phyloP scores from a whole-genome alignment of 495 filamentous ascomycete genomes.

The Thermothielavioides terrestris region DNA sequence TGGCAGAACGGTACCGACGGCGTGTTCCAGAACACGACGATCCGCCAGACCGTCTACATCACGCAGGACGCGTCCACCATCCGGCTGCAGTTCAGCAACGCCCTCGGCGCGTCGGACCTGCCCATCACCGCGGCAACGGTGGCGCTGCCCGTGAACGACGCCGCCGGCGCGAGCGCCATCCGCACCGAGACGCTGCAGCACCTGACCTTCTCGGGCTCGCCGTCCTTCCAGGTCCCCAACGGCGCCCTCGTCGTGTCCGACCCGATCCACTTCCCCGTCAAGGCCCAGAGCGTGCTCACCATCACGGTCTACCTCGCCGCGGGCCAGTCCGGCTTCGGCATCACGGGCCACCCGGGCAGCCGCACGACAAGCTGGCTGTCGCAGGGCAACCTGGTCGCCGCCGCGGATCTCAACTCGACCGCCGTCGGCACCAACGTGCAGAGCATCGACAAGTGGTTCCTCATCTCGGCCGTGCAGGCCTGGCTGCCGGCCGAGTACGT shows the following conservation, averaged over 20 bases:
- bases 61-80: slow-evolving; percentile 40
- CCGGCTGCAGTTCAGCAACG: slow-evolving; percentile 52
- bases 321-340: slow-evolving; percentile 43
- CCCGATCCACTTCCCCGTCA: slow-evolving; percentile 43
- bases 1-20: slow-evolving; percentile 18
- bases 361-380: slow-evolving; percentile 46
- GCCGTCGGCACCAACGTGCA: slow-evolving; percentile 16
- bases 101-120: slow-evolving; percentile 48
- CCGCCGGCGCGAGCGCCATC: slow-evolving; percentile 39
- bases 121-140: slow-evolving; percentile 48
- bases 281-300: slow-evolving; percentile 36
- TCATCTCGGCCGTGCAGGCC: slow-evolving; percentile 47
- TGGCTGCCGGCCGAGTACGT: slow-evolving; percentile 17
- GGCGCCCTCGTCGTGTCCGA: slow-evolving; percentile 52
- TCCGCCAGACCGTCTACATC: slow-evolving; percentile 54
- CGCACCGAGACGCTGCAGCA: slow-evolving; percentile 31
- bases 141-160: slow-evolving; percentile 36
- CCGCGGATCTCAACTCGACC: slow-evolving; percentile 32
- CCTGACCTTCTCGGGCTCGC: slow-evolving; percentile 44
- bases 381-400: slow-evolving; percentile 39
- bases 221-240: slow-evolving; percentile 39
- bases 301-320: slow-evolving; percentile 46
- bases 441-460: slow-evolving; percentile 40
- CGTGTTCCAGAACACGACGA: slow-evolving; percentile 41
- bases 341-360: slow-evolving; percentile 55